Base-by-base conservation (phyloP, 441 rosid species). In the Hura crepitans region DNA sequence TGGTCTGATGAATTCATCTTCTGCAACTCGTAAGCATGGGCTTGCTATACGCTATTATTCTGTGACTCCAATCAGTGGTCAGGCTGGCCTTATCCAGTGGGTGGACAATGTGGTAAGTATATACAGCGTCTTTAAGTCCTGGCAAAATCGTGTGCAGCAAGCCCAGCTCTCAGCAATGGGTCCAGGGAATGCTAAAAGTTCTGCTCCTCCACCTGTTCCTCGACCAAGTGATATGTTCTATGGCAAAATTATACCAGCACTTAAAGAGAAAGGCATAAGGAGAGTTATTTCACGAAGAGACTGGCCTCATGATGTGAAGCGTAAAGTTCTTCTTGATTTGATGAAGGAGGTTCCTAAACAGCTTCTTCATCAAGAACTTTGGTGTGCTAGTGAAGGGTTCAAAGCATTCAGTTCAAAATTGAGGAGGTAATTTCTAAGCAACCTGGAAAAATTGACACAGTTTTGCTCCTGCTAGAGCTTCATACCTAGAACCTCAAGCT, bases 361-460 rank as follows among this genome's bases (percentile, higher is more conserved):
- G 83, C 97, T 95, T 76, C 89, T 95, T 68, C 82, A 90, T 84
- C 95, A 86, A 75, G 99, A 95, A 82, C 89, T 95, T 72, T 95
- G 99, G 99, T 95, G 99, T 82, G 92, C 95, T 68, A 95, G 99
- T 82, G 99, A 92, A 83, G 97, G 99, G 74, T 95, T 92, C 79
- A 90, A 88, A 83, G 97, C 95, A 68, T 92, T 90, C 83, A 84
- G 88, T 87, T 85, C 84, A 72, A 95, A 95, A 81, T 76, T 92
- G 78, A 92, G 83, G 80, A 89, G 97, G 99, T 95, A 79, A 14
- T 31, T 72, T 78, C 51, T 31, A 54, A 58, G 58, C 50, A 70
- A 75, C 68, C 47, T 64, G 51, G 25, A 65, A 70, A 68, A 25
- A 37, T 42, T 73, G 46, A 49, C 71, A 13, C 50, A 56, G 5